These are phyloP conservation scores for Talaromyces sp. DNA, from an alignment of 2,329 filamentous ascomycete genomes.

Conservation along the genomic window DNA sequence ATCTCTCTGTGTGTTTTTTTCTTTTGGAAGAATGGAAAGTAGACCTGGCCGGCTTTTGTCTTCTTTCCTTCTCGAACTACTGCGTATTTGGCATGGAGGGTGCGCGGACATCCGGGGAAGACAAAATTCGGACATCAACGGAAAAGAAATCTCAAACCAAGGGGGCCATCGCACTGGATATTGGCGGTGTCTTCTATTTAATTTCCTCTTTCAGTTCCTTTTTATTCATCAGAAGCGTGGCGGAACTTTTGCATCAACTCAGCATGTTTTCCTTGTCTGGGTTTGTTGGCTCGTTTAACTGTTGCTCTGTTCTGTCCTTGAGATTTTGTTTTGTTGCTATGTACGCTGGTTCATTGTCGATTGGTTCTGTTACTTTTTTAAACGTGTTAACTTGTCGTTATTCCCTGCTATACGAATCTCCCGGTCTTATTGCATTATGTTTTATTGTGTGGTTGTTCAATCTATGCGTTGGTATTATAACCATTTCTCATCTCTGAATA, in stretches of 20 bases:
- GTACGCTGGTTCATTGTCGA: neutral
- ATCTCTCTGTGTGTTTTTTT: neutral
- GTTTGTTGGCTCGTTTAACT: neutral
- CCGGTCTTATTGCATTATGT: neutral
- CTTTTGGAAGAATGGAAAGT: neutral
- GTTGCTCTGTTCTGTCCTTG: neutral
- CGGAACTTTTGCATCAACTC: conserved; percentile 3
- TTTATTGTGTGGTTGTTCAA: neutral
- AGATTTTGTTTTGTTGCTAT: neutral
- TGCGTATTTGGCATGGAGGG: neutral
- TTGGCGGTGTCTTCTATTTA: neutral
- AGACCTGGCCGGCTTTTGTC: conserved; percentile 1
- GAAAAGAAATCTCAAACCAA: neutral
- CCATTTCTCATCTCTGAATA: neutral
- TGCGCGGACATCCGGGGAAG: conserved; percentile 1
- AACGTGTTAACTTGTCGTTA: neutral
- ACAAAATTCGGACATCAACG: neutral
- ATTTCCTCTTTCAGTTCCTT: neutral
- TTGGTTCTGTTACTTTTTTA: neutral
- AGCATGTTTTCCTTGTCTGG: neutral
- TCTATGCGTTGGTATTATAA: neutral
- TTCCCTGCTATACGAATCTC: neutral
- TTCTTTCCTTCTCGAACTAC: neutral
- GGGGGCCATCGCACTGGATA: neutral
- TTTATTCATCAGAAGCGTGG: conserved; percentile 1